phyloP scores from a whole-genome alignment of 1,139 yeast genomes.

The Dujonia santamariae region DNA sequence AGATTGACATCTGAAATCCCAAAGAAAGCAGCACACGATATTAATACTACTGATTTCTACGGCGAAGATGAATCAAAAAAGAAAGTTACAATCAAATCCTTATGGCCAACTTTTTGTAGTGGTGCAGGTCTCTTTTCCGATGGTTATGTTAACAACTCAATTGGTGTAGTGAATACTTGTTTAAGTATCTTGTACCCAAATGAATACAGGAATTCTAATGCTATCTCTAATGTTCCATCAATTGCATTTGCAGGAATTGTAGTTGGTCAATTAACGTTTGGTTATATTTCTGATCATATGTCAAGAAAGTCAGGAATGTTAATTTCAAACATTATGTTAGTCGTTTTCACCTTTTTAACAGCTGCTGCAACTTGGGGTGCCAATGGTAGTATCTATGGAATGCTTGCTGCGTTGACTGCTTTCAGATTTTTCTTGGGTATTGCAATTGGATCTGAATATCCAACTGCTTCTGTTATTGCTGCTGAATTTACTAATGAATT shows the following conservation, averaged over 20 bases:
- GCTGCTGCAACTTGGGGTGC: slow-evolving; percentile 86
- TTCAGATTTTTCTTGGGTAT: slow-evolving; percentile 86
- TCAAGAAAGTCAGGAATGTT: slow-evolving; percentile 84
- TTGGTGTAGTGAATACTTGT: slow-evolving; percentile 75
- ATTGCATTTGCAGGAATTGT: slow-evolving; percentile 91
- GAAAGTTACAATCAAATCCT: slow-evolving; percentile 25
- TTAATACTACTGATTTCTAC: slow-evolving; percentile 17
- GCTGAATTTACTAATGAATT: slow-evolving; percentile 84
- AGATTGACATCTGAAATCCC: slow-evolving; percentile 34
- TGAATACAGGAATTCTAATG: slow-evolving; percentile 58
- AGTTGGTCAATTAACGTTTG: slow-evolving; percentile 80
- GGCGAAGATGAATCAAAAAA: slow-evolving; percentile 17
- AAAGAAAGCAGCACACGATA: slow-evolving; percentile 20
- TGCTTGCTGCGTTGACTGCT: slow-evolving; percentile 78
- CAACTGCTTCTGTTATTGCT: slow-evolving; percentile 90
- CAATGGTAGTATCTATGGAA: slow-evolving; percentile 56
- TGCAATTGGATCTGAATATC: slow-evolving; percentile 88
- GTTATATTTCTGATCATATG: slow-evolving; percentile 72
- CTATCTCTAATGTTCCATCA: slow-evolving; percentile 77
- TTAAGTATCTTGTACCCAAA: slow-evolving; percentile 61
- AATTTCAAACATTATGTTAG: slow-evolving; percentile 66
- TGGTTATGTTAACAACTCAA: slow-evolving; percentile 85
- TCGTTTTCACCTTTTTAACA: slow-evolving; percentile 71
- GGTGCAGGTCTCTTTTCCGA: slow-evolving; percentile 93
- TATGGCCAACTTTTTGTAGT: slow-evolving; percentile 78